Conservation (phyloP, 2,329 filamentous ascomycete genomes). For the Cladosporium sp. region DNA sequence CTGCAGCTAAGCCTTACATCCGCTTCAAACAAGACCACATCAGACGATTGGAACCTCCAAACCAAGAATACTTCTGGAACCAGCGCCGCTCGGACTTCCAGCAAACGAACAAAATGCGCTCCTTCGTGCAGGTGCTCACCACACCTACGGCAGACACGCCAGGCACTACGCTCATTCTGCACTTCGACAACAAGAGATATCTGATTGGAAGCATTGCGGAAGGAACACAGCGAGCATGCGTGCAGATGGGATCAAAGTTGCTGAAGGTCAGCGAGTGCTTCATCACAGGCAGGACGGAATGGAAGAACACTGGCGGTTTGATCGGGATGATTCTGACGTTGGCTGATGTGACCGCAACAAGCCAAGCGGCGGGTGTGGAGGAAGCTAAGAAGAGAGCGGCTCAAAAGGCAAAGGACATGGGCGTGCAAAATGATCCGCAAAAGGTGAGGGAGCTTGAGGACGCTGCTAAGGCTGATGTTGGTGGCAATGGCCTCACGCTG, state of each 20-base stretch:
- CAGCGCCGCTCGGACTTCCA: neutral
- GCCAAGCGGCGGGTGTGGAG: constrained; percentile 42
- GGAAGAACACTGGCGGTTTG: constrained; percentile 76
- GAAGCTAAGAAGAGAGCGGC: constrained; percentile 42
- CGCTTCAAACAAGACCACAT: neutral
- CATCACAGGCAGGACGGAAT: constrained; percentile 73
- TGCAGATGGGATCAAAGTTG: constrained; percentile 66
- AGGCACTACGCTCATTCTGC: constrained; percentile 73
- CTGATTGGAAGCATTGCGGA: constrained; percentile 80
- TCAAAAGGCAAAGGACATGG: constrained; percentile 37
- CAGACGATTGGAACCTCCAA: constrained; percentile 3
- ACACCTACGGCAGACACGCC: constrained; percentile 86
- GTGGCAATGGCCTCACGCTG: constrained; percentile 54
- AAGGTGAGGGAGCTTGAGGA: constrained; percentile 32
- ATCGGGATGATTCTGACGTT: constrained; percentile 82
- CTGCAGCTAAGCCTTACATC: neutral
- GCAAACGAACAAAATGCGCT: constrained; percentile 60
- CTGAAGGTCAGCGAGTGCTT: constrained; percentile 74
- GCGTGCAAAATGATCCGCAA: constrained; percentile 27
- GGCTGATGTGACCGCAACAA: constrained; percentile 63
- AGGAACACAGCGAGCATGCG: constrained; percentile 76
- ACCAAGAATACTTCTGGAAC: neutral
- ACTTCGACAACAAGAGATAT: constrained; percentile 81
- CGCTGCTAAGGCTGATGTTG: constrained; percentile 26
- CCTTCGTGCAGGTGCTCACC: constrained; percentile 71